Conservation (phyloP, 225 moss, liverwort and hornwort species). For the Polytrichum commune region DNA sequence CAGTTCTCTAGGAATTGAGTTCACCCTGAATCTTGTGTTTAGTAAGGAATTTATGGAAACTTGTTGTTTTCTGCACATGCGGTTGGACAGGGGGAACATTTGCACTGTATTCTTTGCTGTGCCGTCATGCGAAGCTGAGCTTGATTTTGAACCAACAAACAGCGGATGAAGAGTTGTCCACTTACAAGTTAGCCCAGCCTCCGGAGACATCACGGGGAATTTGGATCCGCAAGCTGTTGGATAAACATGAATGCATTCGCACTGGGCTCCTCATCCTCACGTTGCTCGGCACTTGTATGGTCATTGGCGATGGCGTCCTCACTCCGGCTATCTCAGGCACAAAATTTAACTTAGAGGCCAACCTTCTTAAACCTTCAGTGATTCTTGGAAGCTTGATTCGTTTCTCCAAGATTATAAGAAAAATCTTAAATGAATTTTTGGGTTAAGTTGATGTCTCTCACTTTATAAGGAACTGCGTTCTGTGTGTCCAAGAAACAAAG, state of each 20-base stretch:
- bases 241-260: slow-evolving; percentile 47
- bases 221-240: slow-evolving; percentile 48
- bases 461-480: no score
- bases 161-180: slow-evolving; percentile 69
- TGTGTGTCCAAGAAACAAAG: not conserved
- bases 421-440: no score
- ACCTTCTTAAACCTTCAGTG: no score
- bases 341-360: not conserved
- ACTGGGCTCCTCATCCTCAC: slow-evolving; percentile 63
- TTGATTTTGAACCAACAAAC: slow-evolving; percentile 70
- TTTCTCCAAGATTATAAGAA: no score
- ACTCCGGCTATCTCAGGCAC: slow-evolving; percentile 90
- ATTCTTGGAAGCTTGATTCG: no score
- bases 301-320: slow-evolving; percentile 88
- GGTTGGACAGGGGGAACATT: slow-evolving; percentile 74
- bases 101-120: slow-evolving; percentile 74
- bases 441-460: no score
- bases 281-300: slow-evolving; percentile 83
- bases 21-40: no score
- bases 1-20: no score
- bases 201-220: slow-evolving; percentile 22
- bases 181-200: slow-evolving; percentile 44
- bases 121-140: slow-evolving; percentile 69
- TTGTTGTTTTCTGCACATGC: no score
- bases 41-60: no score